These are phyloP conservation scores for Hyaloscypha hepaticicola DNA, from an alignment of 495 filamentous ascomycete genomes.

Conservation along the genomic window DNA sequence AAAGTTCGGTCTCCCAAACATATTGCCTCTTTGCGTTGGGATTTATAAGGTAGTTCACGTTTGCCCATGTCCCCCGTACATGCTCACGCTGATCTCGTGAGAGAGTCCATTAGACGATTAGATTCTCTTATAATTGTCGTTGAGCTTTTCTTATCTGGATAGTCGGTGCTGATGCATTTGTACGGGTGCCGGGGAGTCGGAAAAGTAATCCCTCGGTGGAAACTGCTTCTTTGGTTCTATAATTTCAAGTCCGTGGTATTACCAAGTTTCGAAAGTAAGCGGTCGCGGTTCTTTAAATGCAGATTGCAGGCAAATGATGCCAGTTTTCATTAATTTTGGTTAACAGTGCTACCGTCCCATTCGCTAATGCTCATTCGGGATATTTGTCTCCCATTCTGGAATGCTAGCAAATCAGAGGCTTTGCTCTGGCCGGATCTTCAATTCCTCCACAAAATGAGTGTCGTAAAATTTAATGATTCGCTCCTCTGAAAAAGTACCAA, in stretches of 20 bases:
- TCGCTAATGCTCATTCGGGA: constrained; percentile 3
- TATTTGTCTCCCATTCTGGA: constrained; percentile 4
- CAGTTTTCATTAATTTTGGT: not conserved
- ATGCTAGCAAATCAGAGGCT: constrained; percentile 4
- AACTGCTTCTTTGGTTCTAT: not conserved
- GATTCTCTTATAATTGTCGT: not conserved
- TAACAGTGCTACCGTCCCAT: not conserved
- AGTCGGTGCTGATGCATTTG: not conserved
- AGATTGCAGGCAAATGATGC: not conserved
- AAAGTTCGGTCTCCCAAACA: no score
- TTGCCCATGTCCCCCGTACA: no score
- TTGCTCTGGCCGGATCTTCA: not conserved
- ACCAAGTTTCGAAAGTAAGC: not conserved
- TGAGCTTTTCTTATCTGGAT: not conserved
- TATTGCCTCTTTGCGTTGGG: no score
- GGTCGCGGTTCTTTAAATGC: not conserved
- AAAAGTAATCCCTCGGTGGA: not conserved
- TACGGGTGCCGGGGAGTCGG: not conserved
- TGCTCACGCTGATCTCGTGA: not conserved
- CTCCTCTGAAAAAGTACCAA: not conserved
- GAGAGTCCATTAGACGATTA: not conserved
- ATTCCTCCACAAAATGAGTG: constrained; percentile 1
- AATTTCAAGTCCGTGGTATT: not conserved
- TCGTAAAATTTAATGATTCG: constrained; percentile 10
- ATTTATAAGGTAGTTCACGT: no score